Evolutionary conservation across 257 asterid species (phyloP).

Genomic region (Scutellaria baicalensis): DNA sequence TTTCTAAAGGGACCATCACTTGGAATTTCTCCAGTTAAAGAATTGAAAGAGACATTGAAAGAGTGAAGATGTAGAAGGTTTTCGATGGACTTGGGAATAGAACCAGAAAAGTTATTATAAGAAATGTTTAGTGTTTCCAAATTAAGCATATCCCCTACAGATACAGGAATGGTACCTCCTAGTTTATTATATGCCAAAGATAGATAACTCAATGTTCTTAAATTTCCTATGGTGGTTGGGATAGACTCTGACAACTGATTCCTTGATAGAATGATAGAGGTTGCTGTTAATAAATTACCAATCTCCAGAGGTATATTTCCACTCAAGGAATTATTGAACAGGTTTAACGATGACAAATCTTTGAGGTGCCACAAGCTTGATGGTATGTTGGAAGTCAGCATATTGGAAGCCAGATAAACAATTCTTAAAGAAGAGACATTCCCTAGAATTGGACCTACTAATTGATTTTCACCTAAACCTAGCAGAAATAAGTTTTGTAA

Average conservation of each 20-base stretch:
- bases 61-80: background rate
- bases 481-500: background rate
- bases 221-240: background rate
- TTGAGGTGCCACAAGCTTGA: conserved; percentile 6
- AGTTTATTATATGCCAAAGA: background rate
- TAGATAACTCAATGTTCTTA: background rate
- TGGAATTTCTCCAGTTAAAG: conserved; percentile 18
- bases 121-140: background rate
- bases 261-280: background rate
- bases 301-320: background rate
- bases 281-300: background rate
- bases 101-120: conserved; percentile 7
- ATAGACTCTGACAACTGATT: background rate
- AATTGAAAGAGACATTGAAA: conserved; percentile 22
- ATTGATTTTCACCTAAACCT: background rate
- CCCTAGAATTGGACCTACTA: conserved; percentile 14
- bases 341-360: background rate
- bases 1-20: conserved; percentile 16
- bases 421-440: conserved; percentile 1
- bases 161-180: background rate
- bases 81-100: conserved; percentile 8
- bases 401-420: conserved; percentile 5
- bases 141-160: conserved; percentile 1
- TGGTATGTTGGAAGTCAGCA: conserved; percentile 9
- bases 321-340: conserved; percentile 4